Base-by-base conservation (phyloP, 148 eudicot species). In the Cornus suecica region DNA sequence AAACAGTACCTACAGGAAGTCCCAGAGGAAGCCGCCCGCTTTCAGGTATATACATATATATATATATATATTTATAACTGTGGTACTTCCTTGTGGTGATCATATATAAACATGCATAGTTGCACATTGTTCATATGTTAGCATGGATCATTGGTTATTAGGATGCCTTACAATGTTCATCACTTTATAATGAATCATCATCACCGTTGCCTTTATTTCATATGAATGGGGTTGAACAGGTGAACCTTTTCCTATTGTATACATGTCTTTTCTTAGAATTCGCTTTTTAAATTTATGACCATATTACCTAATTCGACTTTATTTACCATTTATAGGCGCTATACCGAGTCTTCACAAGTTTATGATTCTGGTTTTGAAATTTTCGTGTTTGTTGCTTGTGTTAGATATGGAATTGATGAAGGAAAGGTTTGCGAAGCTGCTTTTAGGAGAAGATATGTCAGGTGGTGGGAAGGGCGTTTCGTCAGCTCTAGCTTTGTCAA, bases 391-490 rank as follows among this genome's bases (percentile, higher is more conserved):
- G 20, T 67, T 23, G 28, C 41, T 72, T 58, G 70, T 70, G 54
- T 66, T 76, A 90, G 92, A 88, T 42, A 73, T 87, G 75, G 94
- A 90, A 1, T 30, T 88, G 76, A 78, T 90, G 94, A 90, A 90
- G 73, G 92, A 88, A 76, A 89, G 86, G 83, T 89, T 91, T 77
- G 82, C 89, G 24, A 91, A 91, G 84, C 80, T 91, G 56, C 86
- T 91, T 37, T 65, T 91, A 75, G 92, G 95, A 64, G 92, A 91
- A 80, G 91, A 91, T 51, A 91, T 87, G 90, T 91, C 92, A 41
- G 95, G 95, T 54, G 91, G 95, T 42, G 92, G 95, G 9, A 91
- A 90, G 75, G 94, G 94, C 66, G 94, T 90, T 81, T 90, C 94
- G 45, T 91, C 92, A 29, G 95, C 95, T 79, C 75, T 91, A 77